Evolutionary conservation across 2,329 filamentous ascomycete species (phyloP), one percentile per base, ranked within the genome.

Genomic region (Claviceps quebecensis): DNA sequence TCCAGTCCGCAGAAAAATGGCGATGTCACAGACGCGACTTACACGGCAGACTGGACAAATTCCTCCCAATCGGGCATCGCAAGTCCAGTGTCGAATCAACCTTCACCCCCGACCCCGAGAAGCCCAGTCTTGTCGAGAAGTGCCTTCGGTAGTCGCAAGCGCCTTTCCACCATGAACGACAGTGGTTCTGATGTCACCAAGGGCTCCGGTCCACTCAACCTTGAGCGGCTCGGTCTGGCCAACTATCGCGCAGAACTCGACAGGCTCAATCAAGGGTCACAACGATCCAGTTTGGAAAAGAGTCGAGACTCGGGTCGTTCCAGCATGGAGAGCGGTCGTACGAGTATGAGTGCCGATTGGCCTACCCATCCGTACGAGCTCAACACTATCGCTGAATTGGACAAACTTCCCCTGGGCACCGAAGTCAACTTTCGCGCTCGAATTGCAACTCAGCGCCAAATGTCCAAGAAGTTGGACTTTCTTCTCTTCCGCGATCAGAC

Each of bases 401-500:
- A 68, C 53, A 50, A 53, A 39, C 56, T 69, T 14, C 66, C 67
- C 14, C 51, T 68, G 11, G 69, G 67, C 44, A 67, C 65, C 17
- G 65, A 68, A 47, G 66, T 72, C 47, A 69, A 65, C 49, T 71
- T 72, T 54, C 63, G 69, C 52, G 69, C 68, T 39, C 65, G 68
- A 46, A 69, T 69, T 41, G 61, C 68, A 56, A 87, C 89, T 52
- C 75, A 93, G 53, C 81, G 90, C 46, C 84, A 84, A 59, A 77
- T 95, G 70, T 91, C 87, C 63, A 77, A 86, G 59, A 84, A 86
- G 58, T 74, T 95, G 37, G 86, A 88, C 60, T 95, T 95, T 66
- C 71, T 95, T 44, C 78, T 95, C 53, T 84, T 95, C 62, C 83
- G 90, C 51, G 87, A 95, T 67, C 85, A 90, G 68, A 81, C 86